A percentile compares a stretch with the other conserved stretches of the same genome.
phyloP scores from a whole-genome alignment of 768 basidiomycete species.

The Phlegmacium glaucopus region DNA sequence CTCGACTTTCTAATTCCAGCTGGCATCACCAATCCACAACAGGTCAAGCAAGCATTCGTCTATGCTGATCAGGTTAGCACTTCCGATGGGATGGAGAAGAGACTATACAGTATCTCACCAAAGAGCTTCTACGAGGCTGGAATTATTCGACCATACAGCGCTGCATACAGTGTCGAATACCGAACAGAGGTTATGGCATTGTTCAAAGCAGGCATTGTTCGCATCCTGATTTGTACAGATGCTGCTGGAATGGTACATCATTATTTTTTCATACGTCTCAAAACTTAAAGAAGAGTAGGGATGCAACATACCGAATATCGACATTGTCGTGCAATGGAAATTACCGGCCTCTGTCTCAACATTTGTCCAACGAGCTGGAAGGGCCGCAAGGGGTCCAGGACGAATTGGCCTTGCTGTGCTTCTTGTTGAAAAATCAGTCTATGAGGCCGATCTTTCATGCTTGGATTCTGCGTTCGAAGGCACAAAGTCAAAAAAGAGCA shows the following conservation, averaged over 20 bases:
- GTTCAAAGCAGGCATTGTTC: constrained; percentile 22
- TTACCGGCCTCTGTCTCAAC: constrained; percentile 22
- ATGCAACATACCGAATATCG: constrained; percentile 31
- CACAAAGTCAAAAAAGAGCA: background rate
- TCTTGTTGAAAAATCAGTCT: constrained; percentile 21
- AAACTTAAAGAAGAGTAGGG: no score
- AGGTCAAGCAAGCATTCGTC: constrained; percentile 25
- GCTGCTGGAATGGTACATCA: constrained; percentile 32
- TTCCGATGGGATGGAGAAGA: constrained; percentile 14
- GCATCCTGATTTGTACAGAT: constrained; percentile 32
- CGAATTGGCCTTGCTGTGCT: constrained; percentile 22
- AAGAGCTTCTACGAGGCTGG: no score
- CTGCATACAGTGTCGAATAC: constrained; percentile 14
- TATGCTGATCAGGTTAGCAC: constrained; percentile 25
- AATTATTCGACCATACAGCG: constrained; percentile 29
- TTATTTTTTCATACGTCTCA: no score
- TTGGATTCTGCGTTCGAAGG: background rate
- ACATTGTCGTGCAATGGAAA: constrained; percentile 37
- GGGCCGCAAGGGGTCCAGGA: constrained; percentile 22
- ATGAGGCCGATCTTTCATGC: constrained; percentile 13
- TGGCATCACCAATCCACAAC: background rate
- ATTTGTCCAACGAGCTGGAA: constrained; percentile 30
- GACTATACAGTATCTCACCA: no score
- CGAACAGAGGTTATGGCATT: constrained; percentile 18
- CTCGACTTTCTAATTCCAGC: constrained; percentile 28